A percentile compares a stretch with the other conserved stretches of the same genome.
These are phyloP conservation scores for Collybia nuda DNA, from an alignment of 768 basidiomycete species.

Conservation along the genomic window DNA sequence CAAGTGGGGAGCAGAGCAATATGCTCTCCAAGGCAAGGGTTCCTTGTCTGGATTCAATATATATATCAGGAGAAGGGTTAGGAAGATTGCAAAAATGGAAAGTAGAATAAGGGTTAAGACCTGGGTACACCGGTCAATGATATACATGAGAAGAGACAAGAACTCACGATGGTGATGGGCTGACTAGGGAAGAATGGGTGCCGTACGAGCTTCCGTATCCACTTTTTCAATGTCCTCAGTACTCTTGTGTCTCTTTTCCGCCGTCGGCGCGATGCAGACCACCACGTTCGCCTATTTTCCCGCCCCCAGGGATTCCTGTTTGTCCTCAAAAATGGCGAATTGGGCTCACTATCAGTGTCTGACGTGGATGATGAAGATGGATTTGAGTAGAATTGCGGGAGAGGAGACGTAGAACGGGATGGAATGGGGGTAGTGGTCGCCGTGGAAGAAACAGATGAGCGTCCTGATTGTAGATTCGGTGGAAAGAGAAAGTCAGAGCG, in stretches of 20 bases:
- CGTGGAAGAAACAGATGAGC: slow-evolving; percentile 39
- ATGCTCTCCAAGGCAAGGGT: slow-evolving; percentile 90
- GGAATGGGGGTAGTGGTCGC: slow-evolving; percentile 52
- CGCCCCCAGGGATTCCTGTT: slow-evolving; percentile 38
- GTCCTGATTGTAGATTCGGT: slow-evolving; percentile 32
- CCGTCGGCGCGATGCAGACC: slow-evolving; percentile 50
- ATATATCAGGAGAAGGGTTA: slow-evolving; percentile 88
- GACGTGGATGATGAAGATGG: slow-evolving; percentile 54
- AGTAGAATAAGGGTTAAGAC: slow-evolving; percentile 74
- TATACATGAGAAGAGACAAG: slow-evolving; percentile 2
- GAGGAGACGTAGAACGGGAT: slow-evolving; percentile 64
- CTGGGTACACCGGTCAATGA: slow-evolving; percentile 26
- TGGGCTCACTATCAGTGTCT: slow-evolving; percentile 63
- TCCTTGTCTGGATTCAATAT: slow-evolving; percentile 96
- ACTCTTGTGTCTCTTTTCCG: slow-evolving; percentile 48
- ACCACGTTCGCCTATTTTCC: slow-evolving; percentile 57
- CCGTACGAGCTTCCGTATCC: slow-evolving; percentile 54
- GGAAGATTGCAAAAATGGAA: slow-evolving; percentile 75
- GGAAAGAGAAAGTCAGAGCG: slow-evolving; percentile 31
- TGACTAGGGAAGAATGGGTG: slow-evolving; percentile 80
- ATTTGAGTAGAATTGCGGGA: slow-evolving; percentile 50
- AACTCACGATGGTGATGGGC: slow-evolving; percentile 76
- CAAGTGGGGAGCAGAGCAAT: slow-evolving; percentile 72
- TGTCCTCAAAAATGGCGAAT: slow-evolving; percentile 41
- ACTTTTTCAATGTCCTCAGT: slow-evolving; percentile 52